A percentile compares a stretch with the other conserved stretches of the same genome.
Conservation (phyloP, 208 protist genomes). For the Acanthamoeba sp. region DNA sequence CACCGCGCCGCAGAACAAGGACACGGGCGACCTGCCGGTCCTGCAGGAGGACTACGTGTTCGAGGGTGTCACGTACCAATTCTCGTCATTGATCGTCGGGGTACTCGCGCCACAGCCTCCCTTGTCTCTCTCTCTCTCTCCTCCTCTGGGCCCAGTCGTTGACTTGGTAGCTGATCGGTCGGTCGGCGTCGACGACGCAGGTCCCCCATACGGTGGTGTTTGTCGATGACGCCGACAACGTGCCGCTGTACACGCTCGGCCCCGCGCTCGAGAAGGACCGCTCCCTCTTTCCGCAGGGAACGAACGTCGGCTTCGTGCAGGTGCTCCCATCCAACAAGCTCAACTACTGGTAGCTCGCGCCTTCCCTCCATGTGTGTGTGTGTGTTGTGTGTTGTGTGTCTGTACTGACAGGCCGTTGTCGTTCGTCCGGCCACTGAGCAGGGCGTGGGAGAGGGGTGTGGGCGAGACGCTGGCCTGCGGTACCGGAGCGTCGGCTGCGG, state of each 20-base stretch:
- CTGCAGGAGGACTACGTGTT: background rate
- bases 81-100: slow-evolving; percentile 1
- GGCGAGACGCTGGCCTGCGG: slow-evolving; percentile 6
- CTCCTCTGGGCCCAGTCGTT: no score
- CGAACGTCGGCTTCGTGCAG: slow-evolving; percentile 44
- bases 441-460: slow-evolving; percentile 12
- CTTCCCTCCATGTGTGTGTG: background rate
- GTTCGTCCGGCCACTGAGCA: background rate
- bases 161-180: background rate
- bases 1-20: background rate
- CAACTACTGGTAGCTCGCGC: background rate
- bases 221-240: background rate
- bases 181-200: background rate
- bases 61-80: background rate
- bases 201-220: slow-evolving; percentile 30
- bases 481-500: background rate
- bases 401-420: background rate
- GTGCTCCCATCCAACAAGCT: background rate
- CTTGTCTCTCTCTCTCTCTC: no score
- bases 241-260: background rate
- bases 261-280: slow-evolving; percentile 7
- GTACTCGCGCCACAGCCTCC: background rate
- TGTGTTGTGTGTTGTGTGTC: background rate
- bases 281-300: background rate
- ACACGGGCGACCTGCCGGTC: background rate